Evolutionary conservation across 495 filamentous ascomycete genomes (phyloP), one percentile per base, ranked within the genome.

Genomic region (Filosporella fistucella): DNA sequence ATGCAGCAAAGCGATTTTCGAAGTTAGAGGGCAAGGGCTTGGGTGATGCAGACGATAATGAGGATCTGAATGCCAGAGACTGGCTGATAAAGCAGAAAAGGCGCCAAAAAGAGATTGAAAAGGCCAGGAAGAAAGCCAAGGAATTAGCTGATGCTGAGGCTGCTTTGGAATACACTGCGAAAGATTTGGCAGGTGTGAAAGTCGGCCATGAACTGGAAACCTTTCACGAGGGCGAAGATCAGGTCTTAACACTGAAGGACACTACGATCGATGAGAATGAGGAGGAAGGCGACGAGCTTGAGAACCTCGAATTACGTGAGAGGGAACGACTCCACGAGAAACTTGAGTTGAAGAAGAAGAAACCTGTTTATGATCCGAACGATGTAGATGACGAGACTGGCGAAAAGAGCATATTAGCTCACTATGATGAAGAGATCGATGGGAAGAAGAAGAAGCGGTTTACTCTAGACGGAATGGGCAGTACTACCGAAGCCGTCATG

Each of bases 361-460:
- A 87, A 66, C 86, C 87, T 0, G 80, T 82, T 2, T 98, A 98
- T 57, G 86, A 97, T 56, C 90, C 91, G 2, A 77, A 86, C 54
- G 84, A 84, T 36, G 71, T 80, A 13, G 58, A 57, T 28, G 81
- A 81, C 45, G 86, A 84, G 49, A 58, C 59, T 11, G 85, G 80
- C 41, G 70, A 81, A 46, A 75, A 71, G 39, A 69, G 68, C 3
- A 76, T 98, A 22, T 68, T 98, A 36, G 75, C 81, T 18, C 89
- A 98, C 47, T 98, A 98, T 60, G 93, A 97, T 55, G 91, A 96
- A 59, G 91, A 94, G 58, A 95, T 96, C 38, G 79, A 88, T 32
- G 90, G 89, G 45, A 96, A 95, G 69, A 93, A 91, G 67, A 76
- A 79, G 40, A 96, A 95, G 66, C 71, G 74, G 13, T 97, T 98